A percentile compares a stretch with the other conserved stretches of the same genome.
These are phyloP conservation scores for Ajuga chamaepitys DNA, from an alignment of 257 asterid species.

Conservation along the genomic window DNA sequence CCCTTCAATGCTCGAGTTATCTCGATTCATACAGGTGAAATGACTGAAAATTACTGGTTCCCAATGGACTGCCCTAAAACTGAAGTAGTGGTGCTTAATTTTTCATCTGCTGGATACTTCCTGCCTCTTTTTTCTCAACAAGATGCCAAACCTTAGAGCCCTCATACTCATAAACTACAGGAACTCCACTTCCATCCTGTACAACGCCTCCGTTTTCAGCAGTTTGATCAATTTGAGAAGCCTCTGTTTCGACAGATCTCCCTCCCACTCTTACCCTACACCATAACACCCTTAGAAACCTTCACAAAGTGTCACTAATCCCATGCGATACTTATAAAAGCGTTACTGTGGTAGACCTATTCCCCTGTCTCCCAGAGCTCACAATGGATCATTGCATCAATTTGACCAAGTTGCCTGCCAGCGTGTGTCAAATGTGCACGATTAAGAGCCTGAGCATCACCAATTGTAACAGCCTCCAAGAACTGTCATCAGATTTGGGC, in stretches of 20 bases:
- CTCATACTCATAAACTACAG: constrained; percentile 65
- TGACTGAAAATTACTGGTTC: constrained; percentile 73
- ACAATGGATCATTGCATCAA: constrained; percentile 89
- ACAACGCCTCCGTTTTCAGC: constrained; percentile 53
- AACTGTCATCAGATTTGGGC: constrained; percentile 61
- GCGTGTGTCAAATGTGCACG: constrained; percentile 50
- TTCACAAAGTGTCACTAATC: constrained; percentile 59
- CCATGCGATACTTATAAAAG: constrained; percentile 53
- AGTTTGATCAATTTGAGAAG: constrained; percentile 58
- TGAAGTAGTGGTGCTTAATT: constrained; percentile 79
- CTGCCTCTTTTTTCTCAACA: constrained; percentile 68
- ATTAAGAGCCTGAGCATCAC: constrained; percentile 74
- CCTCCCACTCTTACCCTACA: constrained; percentile 51
- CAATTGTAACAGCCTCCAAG: constrained; percentile 63
- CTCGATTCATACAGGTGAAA: constrained; percentile 81
- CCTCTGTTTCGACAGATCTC: constrained; percentile 77
- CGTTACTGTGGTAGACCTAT: too few relatives aligned
- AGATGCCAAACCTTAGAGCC: constrained; percentile 79
- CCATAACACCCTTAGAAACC: constrained; percentile 51
- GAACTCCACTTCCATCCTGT: constrained; percentile 39
- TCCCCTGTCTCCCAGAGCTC: constrained; percentile 78
- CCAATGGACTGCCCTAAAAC: constrained; percentile 75
- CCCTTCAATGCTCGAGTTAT: constrained; percentile 80
- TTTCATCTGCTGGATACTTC: constrained; percentile 51
- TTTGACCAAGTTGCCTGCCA: constrained; percentile 46